Conservation (phyloP, 225 moss, liverwort and hornwort genomes). For the Marchantia polymorpha region DNA sequence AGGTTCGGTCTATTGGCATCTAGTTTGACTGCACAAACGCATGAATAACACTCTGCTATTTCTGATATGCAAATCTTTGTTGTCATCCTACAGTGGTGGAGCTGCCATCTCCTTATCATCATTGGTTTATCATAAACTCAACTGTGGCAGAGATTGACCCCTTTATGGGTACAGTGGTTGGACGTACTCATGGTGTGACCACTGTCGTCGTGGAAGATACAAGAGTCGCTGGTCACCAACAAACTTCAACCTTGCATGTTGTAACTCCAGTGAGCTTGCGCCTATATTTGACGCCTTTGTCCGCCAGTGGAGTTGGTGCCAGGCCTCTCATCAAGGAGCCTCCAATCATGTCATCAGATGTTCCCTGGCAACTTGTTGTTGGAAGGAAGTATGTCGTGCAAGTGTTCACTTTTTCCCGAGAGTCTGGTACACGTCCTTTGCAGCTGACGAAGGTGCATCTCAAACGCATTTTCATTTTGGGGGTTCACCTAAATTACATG, state of each 20-base stretch:
- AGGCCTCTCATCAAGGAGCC: conserved; percentile 42
- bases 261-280: conserved; percentile 76
- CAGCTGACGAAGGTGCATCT: conserved; percentile 59
- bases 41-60: not conserved
- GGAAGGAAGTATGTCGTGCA: conserved; percentile 92
- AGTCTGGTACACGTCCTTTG: conserved; percentile 80
- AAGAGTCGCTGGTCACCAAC: conserved; percentile 83
- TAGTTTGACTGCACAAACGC: not conserved
- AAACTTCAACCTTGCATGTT: conserved; percentile 79
- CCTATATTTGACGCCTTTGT: conserved; percentile 64
- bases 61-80: not conserved
- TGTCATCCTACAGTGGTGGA: conserved; percentile 54
- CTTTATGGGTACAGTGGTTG: conserved; percentile 57
- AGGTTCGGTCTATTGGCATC: not conserved
- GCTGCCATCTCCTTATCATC: conserved; percentile 81
- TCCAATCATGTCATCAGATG: conserved; percentile 56
- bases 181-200: conserved; percentile 73
- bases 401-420: conserved; percentile 67
- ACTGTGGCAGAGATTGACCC: conserved; percentile 74
- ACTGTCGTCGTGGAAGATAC: conserved; percentile 76
- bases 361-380: conserved; percentile 85
- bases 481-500: not conserved
- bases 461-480: not conserved
- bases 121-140: conserved; percentile 67
- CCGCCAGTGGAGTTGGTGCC: conserved; percentile 51